Conservation (phyloP, 805 yeast genomes). For the Clavispora phyllophila region DNA sequence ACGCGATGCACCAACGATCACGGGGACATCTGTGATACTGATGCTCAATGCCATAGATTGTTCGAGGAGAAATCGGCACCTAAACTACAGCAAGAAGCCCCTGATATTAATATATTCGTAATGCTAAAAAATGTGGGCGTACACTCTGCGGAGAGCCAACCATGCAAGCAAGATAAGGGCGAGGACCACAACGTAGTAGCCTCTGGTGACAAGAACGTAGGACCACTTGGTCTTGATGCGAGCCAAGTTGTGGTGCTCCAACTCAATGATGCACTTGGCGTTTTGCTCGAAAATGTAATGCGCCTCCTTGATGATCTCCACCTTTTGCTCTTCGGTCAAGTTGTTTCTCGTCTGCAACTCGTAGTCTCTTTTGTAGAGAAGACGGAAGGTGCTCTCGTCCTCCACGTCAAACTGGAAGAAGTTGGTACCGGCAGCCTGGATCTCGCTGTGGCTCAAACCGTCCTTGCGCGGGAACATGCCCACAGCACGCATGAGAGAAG, state of each 20-base stretch:
- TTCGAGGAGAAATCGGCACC: too few species aligned
- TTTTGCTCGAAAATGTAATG: slow-evolving; percentile 61
- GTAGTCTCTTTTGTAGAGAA: slow-evolving; percentile 66
- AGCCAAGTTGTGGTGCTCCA: slow-evolving; percentile 59
- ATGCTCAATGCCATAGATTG: too few species aligned
- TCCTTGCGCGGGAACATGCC: slow-evolving; percentile 73
- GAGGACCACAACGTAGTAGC: slow-evolving; percentile 41
- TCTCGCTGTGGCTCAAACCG: slow-evolving; percentile 60
- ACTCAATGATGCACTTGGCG: slow-evolving; percentile 55
- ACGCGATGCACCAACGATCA: too few species aligned
- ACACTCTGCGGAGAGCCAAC: slow-evolving; percentile 28
- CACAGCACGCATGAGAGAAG: slow-evolving; percentile 58
- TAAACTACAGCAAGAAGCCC: too few species aligned
- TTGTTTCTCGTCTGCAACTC: slow-evolving; percentile 69
- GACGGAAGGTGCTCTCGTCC: slow-evolving; percentile 61
- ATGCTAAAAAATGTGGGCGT: slow-evolving; percentile 1
- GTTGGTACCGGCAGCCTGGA: slow-evolving; percentile 53
- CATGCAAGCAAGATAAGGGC: slow-evolving; percentile 22
- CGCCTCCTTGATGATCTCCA: slow-evolving; percentile 64
- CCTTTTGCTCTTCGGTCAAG: slow-evolving; percentile 67
- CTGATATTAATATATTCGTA: background rate
- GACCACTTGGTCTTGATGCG: slow-evolving; percentile 52
- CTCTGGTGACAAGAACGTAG: slow-evolving; percentile 49
- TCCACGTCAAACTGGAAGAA: slow-evolving; percentile 67
- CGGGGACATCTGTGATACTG: too few species aligned